Conservation (phyloP, 352 stramenopile species). For the Phytophthora citricola region DNA sequence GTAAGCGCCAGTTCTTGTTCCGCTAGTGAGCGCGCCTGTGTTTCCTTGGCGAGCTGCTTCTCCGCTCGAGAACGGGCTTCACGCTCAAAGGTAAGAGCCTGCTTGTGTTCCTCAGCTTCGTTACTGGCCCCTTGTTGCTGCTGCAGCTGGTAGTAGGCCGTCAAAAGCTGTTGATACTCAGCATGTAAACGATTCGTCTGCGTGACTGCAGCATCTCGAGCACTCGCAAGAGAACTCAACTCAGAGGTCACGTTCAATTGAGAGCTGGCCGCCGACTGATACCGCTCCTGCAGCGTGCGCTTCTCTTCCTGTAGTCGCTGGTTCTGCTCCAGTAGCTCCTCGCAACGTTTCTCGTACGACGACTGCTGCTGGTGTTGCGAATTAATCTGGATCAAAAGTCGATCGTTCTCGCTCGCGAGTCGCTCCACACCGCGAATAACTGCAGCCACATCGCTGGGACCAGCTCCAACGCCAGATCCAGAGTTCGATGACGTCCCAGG, state of each 20-base stretch:
- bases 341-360: slow-evolving; percentile 73
- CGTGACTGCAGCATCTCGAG: slow-evolving; percentile 70
- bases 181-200: slow-evolving; percentile 76
- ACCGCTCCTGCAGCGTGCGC: slow-evolving; percentile 62
- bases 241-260: slow-evolving; percentile 64
- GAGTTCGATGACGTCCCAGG: slow-evolving; percentile 33
- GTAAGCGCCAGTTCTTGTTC: slow-evolving; percentile 75
- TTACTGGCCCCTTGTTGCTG: slow-evolving; percentile 65
- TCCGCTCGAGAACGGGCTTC: slow-evolving; percentile 62
- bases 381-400: slow-evolving; percentile 77
- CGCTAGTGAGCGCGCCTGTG: slow-evolving; percentile 55
- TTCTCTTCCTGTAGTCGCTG: slow-evolving; percentile 76
- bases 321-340: slow-evolving; percentile 69
- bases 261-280: slow-evolving; percentile 59
- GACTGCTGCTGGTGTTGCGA: slow-evolving; percentile 80
- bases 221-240: slow-evolving; percentile 61
- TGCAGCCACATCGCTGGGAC: slow-evolving; percentile 59
- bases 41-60: slow-evolving; percentile 69
- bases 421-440: slow-evolving; percentile 79
- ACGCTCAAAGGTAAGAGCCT: slow-evolving; percentile 70
- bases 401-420: slow-evolving; percentile 76
- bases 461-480: slow-evolving; percentile 26
- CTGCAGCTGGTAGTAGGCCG: slow-evolving; percentile 70
- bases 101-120: slow-evolving; percentile 62
- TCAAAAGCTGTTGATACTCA: slow-evolving; percentile 79